Evolutionary conservation across 1,139 yeast species (phyloP).

Genomic region (Protomyces inundatus): DNA sequence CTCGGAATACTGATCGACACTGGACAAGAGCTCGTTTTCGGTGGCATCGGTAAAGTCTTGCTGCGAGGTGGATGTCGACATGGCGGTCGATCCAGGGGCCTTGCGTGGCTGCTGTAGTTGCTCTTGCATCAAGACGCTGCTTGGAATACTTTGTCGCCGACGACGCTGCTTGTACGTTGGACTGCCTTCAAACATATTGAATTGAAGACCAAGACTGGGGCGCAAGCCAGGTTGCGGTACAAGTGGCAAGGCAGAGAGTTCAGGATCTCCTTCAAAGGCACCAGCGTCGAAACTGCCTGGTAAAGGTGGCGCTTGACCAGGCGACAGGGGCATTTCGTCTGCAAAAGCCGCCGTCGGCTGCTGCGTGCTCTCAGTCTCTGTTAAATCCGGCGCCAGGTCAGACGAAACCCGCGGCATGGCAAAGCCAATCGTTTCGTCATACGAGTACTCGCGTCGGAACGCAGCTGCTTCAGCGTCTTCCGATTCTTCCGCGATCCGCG

Average conservation of each 20-base stretch:
- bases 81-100: not conserved
- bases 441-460: not conserved
- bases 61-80: not conserved
- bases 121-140: slow-evolving; percentile 2
- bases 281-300: not conserved
- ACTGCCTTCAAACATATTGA: slow-evolving; percentile 27
- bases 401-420: not conserved
- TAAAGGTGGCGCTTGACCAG: not conserved
- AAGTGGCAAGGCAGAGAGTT: not conserved
- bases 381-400: not conserved
- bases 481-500: not conserved
- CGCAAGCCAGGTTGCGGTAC: not conserved
- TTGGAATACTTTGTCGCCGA: slow-evolving; percentile 26
- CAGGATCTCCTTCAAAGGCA: not conserved
- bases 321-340: not conserved
- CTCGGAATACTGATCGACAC: not conserved
- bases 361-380: not conserved
- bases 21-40: not conserved
- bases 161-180: slow-evolving; percentile 32
- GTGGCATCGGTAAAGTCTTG: not conserved
- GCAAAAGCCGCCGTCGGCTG: not conserved
- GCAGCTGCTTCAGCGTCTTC: not conserved
- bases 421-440: not conserved
- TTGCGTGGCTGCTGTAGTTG: not conserved
- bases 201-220: slow-evolving; percentile 6